Evolutionary conservation across 495 filamentous ascomycete genomes (phyloP).

Genomic region (Neurospora terricola): DNA sequence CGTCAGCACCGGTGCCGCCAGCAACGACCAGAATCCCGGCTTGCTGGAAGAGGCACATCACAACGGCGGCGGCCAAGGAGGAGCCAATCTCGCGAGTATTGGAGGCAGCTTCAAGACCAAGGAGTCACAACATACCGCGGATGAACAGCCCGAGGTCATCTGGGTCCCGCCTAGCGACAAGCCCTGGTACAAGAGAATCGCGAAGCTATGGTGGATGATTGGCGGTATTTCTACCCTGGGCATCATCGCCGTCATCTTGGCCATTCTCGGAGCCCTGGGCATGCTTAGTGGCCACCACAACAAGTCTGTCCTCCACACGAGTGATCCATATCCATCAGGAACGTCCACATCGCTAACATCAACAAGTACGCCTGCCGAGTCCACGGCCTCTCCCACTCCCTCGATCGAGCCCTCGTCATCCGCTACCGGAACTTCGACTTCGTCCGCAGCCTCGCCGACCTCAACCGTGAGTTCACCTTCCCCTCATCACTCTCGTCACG

Average conservation of each 20-base stretch:
- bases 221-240: constrained; percentile 11
- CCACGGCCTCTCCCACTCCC: not conserved
- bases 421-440: constrained; percentile 1
- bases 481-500: not conserved
- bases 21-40: not conserved
- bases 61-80: constrained; percentile 1
- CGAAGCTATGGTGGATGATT: constrained; percentile 9
- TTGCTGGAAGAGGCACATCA: not conserved
- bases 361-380: constrained; percentile 1
- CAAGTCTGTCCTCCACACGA: constrained; percentile 3
- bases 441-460: constrained; percentile 1
- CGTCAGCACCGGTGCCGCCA: not conserved
- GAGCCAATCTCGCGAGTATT: not conserved
- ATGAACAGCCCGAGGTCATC: constrained; percentile 1
- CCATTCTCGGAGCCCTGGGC: constrained; percentile 20
- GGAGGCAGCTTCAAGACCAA: constrained; percentile 3
- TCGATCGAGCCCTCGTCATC: not conserved
- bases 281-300: constrained; percentile 1
- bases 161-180: constrained; percentile 11
- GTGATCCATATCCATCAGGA: not conserved
- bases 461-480: constrained; percentile 1
- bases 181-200: constrained; percentile 19
- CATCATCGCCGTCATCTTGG: constrained; percentile 14
- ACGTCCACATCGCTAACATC: constrained; percentile 4
- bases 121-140: constrained; percentile 1